Base-by-base conservation (phyloP, 164 flowering plant species). In the Dillenia suffruticosa region DNA sequence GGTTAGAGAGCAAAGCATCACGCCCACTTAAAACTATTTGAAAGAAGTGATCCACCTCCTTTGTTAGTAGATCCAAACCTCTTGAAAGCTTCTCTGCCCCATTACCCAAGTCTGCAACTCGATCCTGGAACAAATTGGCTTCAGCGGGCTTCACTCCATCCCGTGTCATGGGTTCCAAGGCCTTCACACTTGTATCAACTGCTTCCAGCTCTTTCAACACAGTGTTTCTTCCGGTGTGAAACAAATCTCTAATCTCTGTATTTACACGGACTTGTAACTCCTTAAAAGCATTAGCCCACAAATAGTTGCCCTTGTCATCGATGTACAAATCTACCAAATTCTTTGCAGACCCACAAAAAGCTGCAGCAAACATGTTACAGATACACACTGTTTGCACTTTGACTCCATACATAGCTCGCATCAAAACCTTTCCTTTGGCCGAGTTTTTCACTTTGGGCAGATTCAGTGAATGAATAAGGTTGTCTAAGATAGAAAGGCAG, bases 371-470 rank as follows among this genome's bases (percentile, higher is more conserved):
- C 11, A 84, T 76, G 43, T 86, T 71, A 58, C 92, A 89, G 2
- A 91, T 64, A 68, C 86, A 87, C 44, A 86, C 62, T 1, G 94
- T 86, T 46, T 57, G 62, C 48, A 84, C 88, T 74, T 77, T 89
- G n/a, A 92, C 85, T 54, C 96, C 99, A 56, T 86, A 84, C 84
- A 94, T 75, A 10, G 96, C 97, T 2, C 75, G 86, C 90, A 95
- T 82, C 75, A 95, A 65, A 46, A 91, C 84, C 70, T 85, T 86
- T 17, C 89, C 99, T 66, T 88, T 89, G 48, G 85, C 73, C 2
- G 96, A 86, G 69, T 81, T 87, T 69, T 85, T 95, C 14, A 88
- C 76, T 77, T 89, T 88, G 1, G 89, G 84, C 57, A 79, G 58
- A 63, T 80, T 62, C 44, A 88, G 77, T 2, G 88, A 79, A 51